These are phyloP conservation scores for Magnolia sinica DNA, from an alignment of 164 flowering plant genomes.

Conservation along the genomic window DNA sequence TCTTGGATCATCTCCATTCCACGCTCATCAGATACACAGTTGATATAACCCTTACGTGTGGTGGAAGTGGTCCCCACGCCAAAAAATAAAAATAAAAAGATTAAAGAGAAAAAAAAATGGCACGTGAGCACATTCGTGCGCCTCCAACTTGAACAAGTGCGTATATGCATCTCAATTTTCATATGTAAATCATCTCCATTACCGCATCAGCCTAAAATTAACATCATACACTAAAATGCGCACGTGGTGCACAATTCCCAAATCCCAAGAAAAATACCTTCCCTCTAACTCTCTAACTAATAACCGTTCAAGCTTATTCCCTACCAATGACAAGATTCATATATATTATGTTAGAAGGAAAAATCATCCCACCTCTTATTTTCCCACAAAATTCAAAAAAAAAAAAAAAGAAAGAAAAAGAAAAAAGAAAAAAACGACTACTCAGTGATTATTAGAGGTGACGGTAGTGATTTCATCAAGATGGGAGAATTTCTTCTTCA, in stretches of 20 bases:
- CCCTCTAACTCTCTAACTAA: neutral
- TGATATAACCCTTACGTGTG: too few relatives aligned
- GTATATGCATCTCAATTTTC: too few relatives aligned
- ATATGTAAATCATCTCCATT: too few relatives aligned
- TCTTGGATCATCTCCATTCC: too few relatives aligned
- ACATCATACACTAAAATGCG: neutral
- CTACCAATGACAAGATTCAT: neutral
- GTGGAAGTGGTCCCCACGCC: too few relatives aligned
- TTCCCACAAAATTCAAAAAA: neutral
- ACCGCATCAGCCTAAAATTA: neutral
- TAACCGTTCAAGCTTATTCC: neutral
- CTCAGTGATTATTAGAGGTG: neutral
- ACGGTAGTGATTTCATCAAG: neutral
- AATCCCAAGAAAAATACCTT: neutral
- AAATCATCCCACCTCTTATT: neutral
- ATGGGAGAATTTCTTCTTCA: conserved; percentile 18
- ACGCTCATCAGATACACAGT: too few relatives aligned
- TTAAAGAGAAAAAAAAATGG: too few relatives aligned
- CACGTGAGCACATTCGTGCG: too few relatives aligned
- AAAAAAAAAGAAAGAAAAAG: too few relatives aligned
- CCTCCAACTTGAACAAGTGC: too few relatives aligned
- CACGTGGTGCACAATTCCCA: neutral
- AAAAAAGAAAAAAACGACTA: too few relatives aligned
- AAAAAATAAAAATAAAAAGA: too few relatives aligned
- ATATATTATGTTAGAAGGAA: neutral